Base-by-base conservation (phyloP, 164 flowering plant species). In the Stephania japonica region DNA sequence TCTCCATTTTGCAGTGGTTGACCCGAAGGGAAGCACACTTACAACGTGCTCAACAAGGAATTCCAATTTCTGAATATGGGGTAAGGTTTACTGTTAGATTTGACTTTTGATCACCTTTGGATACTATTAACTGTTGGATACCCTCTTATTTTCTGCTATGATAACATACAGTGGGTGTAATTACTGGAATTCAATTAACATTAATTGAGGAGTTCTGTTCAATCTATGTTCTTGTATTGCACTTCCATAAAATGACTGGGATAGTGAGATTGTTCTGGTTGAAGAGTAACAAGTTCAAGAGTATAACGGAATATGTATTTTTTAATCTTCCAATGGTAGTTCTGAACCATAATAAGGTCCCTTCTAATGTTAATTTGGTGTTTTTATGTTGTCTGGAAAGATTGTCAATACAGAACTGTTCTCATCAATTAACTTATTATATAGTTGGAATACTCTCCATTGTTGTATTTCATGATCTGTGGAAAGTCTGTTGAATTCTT, bases 31-130 rank as follows among this genome's bases (percentile, higher is more conserved):
- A 87, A 76, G 92, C 93, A 64, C 97, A 88, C 80, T 38, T 83
- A 42, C 75, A 87, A 70, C 98, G 95, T 78, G 97, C 97, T 63
- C 99, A 95, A 77, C 99, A 91, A 77, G 99, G 99, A 43, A 89
- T 95, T 75, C 98, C 99, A 68, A 75, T 91, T 76, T 96, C 99
- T 78, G 98, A 96, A 81, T 88, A 77, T 82, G 97, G 97, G 85
- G 99, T 93, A 80, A 81, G 86, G 47, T 78, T 75, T 73, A 32
- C 14, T 25, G 47, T 62, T 24, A 19, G 26, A 75, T 47, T 61
- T 47, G 21, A 12, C 5, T 27, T 23, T 67, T 38, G 1, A 47
- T 25, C 63, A 65, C 38, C 25, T 23, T 65, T 26, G 44, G 32
- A 14, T 11, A 2, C 7, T 16, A 18, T 56, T 6, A n/a, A 16